Evolutionary conservation across 2,329 filamentous ascomycete species (phyloP).

Genomic region (Thelonectria blattea): DNA sequence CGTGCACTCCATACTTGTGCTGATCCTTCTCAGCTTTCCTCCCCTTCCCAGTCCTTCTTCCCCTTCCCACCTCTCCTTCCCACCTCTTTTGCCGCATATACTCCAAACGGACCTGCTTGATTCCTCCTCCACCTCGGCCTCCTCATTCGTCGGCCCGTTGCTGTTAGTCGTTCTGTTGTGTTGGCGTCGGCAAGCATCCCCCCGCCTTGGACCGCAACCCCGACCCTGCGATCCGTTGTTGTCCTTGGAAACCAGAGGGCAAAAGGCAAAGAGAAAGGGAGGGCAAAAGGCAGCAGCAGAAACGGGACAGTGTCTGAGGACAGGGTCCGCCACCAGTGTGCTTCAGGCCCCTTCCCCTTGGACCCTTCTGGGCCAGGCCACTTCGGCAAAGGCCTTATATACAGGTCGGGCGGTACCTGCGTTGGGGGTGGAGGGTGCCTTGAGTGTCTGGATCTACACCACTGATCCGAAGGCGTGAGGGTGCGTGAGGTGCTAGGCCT

Average conservation of each 20-base stretch:
- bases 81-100: slow-evolving; percentile 28
- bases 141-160: slow-evolving; percentile 29
- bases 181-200: slow-evolving; percentile 22
- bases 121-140: slow-evolving; percentile 16
- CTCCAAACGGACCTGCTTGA: slow-evolving; percentile 18
- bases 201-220: slow-evolving; percentile 1
- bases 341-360: background rate
- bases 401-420: slow-evolving; percentile 20
- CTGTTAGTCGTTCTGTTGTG: slow-evolving; percentile 28
- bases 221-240: background rate
- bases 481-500: slow-evolving; percentile 6
- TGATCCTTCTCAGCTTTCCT: slow-evolving; percentile 31
- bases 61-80: slow-evolving; percentile 23
- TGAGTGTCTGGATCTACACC: slow-evolving; percentile 19
- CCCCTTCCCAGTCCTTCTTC: slow-evolving; percentile 21
- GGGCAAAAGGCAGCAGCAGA: slow-evolving; percentile 4
- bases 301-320: too few species aligned
- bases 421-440: slow-evolving; percentile 18
- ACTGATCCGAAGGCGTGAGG: slow-evolving; percentile 18
- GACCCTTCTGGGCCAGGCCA: slow-evolving; percentile 18
- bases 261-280: too few species aligned
- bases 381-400: slow-evolving; percentile 14
- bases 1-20: slow-evolving; percentile 30
- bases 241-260: too few species aligned
- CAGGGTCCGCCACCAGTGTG: background rate